A percentile compares a stretch with the other conserved stretches of the same genome.
These are phyloP conservation scores for Hanseniaspora mollemarum DNA, from an alignment of 805 yeast genomes.

Conservation along the genomic window DNA sequence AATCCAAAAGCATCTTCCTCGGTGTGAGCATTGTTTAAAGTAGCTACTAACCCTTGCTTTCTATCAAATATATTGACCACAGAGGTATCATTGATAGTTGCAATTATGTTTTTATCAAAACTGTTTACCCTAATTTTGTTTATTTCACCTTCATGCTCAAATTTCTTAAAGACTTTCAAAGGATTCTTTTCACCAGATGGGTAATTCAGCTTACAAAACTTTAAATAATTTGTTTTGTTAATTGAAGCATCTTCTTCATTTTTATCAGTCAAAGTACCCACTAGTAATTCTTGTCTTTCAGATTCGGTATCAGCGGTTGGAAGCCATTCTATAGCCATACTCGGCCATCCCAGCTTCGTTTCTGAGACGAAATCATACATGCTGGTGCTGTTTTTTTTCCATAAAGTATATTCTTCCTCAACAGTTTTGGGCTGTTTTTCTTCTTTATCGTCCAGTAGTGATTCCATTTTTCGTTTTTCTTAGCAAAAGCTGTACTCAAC, in stretches of 20 bases:
- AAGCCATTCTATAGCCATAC: slow-evolving; percentile 67
- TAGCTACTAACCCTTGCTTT: slow-evolving; percentile 25
- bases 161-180: slow-evolving; percentile 50
- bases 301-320: slow-evolving; percentile 33
- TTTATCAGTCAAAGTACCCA: slow-evolving; percentile 42
- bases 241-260: slow-evolving; percentile 46
- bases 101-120: slow-evolving; percentile 42
- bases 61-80: slow-evolving; percentile 43
- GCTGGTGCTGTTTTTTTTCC: slow-evolving; percentile 70
- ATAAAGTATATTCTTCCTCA: slow-evolving; percentile 55
- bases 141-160: slow-evolving; percentile 51
- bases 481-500: too few relatives aligned
- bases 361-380: slow-evolving; percentile 79
- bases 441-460: slow-evolving; percentile 17
- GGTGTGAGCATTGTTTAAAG: slow-evolving; percentile 38
- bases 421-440: slow-evolving; percentile 28
- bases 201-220: slow-evolving; percentile 49
- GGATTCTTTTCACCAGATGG: slow-evolving; percentile 42
- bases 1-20: slow-evolving; percentile 63
- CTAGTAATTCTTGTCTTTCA: slow-evolving; percentile 41
- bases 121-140: slow-evolving; percentile 66
- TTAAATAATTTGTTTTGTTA: slow-evolving; percentile 52
- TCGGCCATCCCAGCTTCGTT: slow-evolving; percentile 73
- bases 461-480: slow-evolving; percentile 8
- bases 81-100: slow-evolving; percentile 62